Percentiles rank a stretch among this genome's conserved stretches.
These are phyloP conservation scores for Mycena polygramma DNA, from an alignment of 768 basidiomycete species.

Conservation along the genomic window DNA sequence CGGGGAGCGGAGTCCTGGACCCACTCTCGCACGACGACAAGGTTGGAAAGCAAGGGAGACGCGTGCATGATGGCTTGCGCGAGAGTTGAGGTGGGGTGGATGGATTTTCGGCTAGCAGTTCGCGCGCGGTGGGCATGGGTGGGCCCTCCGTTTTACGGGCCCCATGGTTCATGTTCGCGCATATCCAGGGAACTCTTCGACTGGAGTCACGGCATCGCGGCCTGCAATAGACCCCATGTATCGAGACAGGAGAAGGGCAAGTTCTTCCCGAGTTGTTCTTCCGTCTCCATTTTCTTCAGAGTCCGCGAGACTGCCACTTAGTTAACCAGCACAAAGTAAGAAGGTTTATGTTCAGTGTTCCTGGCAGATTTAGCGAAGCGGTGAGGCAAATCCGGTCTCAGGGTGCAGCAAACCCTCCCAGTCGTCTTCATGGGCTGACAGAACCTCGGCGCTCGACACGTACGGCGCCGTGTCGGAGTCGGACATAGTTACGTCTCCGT, in stretches of 20 bases:
- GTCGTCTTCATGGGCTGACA: conserved; percentile 72
- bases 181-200: conserved; percentile 9
- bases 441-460: conserved; percentile 76
- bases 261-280: conserved; percentile 59
- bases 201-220: conserved; percentile 75
- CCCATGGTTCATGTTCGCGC: conserved; percentile 49
- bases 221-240: conserved; percentile 87
- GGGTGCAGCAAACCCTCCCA: conserved; percentile 74
- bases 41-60: conserved; percentile 78
- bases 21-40: conserved; percentile 90
- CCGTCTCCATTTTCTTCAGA: conserved; percentile 57
- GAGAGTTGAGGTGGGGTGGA: conserved; percentile 86
- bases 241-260: conserved; percentile 76
- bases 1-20: conserved; percentile 82
- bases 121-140: conserved; percentile 61
- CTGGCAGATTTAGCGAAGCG: conserved; percentile 62
- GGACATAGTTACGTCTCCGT: conserved; percentile 51
- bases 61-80: conserved; percentile 79
- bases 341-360: conserved; percentile 66
- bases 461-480: conserved; percentile 62
- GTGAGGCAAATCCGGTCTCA: conserved; percentile 77
- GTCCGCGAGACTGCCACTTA: conserved; percentile 59
- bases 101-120: conserved; percentile 77
- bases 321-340: background rate
- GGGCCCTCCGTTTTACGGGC: conserved; percentile 75